A percentile compares a stretch with the other conserved stretches of the same genome.
Evolutionary conservation across 176 grass and related monocot species (phyloP).

Genomic region (Oryza meyeriana): DNA sequence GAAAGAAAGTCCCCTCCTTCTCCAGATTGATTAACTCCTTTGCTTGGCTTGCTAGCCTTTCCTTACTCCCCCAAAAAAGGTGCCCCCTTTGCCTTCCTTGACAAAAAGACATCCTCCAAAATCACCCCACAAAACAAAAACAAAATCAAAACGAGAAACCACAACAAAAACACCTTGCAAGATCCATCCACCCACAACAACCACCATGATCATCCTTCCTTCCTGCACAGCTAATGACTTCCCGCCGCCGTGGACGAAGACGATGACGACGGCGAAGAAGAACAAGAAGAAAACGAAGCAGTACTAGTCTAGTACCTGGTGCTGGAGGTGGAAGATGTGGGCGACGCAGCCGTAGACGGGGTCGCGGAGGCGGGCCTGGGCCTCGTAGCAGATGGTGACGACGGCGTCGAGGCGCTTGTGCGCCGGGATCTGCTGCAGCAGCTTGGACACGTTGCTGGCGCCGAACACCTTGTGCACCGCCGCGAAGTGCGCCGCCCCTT

Average conservation of each 20-base stretch:
- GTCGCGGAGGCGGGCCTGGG: slow-evolving; percentile 62
- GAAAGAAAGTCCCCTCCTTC: not conserved
- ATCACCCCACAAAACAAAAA: not conserved
- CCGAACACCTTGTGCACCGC: slow-evolving; percentile 92
- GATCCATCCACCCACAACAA: not conserved
- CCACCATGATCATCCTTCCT: not conserved
- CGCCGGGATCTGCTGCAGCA: slow-evolving; percentile 51
- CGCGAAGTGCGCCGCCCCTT: slow-evolving; percentile 46
- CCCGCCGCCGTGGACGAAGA: too few species aligned
- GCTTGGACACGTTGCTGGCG: slow-evolving; percentile 92
- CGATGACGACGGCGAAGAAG: not conserved
- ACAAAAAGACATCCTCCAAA: slow-evolving; percentile 26
- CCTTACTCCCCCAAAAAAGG: not conserved
- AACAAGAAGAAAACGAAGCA: not conserved
- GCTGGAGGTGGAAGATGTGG: slow-evolving; percentile 61
- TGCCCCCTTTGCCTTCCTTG: slow-evolving; percentile 11
- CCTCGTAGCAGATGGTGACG: slow-evolving; percentile 62
- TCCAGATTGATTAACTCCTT: slow-evolving; percentile 8
- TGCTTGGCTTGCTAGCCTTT: slow-evolving; percentile 29
- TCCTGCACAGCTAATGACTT: too few species aligned
- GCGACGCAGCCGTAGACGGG: slow-evolving; percentile 68
- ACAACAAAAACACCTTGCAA: not conserved
- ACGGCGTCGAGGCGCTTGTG: slow-evolving; percentile 58
- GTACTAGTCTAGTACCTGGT: slow-evolving; percentile 31
- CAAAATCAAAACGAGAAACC: not conserved